Conservation (phyloP, 2,329 filamentous ascomycete genomes). For the Ophioceras dolichostomum region DNA sequence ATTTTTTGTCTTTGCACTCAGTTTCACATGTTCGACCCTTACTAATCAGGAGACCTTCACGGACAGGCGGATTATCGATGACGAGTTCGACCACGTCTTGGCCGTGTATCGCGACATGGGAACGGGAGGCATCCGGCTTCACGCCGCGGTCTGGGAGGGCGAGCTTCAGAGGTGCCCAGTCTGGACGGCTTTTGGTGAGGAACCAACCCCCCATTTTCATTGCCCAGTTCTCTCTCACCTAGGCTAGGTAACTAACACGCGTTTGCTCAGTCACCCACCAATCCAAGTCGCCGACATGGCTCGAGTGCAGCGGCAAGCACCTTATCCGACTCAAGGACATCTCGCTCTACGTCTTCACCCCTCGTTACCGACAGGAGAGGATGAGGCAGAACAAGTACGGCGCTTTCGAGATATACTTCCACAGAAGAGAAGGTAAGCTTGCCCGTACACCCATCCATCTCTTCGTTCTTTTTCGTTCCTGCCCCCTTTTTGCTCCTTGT, state of each 20-base stretch:
- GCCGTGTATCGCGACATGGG: slow-evolving; percentile 38
- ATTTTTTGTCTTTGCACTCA: too few relatives aligned
- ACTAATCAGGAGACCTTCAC: too few relatives aligned
- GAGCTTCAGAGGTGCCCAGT: slow-evolving; percentile 41
- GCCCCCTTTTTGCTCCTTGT: too few relatives aligned
- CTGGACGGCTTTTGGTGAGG: slow-evolving; percentile 51
- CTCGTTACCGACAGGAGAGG: slow-evolving; percentile 38
- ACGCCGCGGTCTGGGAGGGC: slow-evolving; percentile 43
- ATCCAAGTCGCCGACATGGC: slow-evolving; percentile 33
- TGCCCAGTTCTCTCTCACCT: neutral
- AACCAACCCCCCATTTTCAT: neutral
- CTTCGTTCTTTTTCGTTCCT: too few relatives aligned
- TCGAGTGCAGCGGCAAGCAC: slow-evolving; percentile 32
- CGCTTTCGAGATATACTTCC: slow-evolving; percentile 39
- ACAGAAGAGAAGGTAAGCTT: neutral
- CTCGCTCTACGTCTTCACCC: slow-evolving; percentile 46
- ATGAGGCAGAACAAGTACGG: slow-evolving; percentile 35
- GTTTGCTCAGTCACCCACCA: slow-evolving; percentile 36
- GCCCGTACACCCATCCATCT: too few relatives aligned
- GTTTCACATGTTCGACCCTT: too few relatives aligned
- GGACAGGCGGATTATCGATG: slow-evolving; percentile 45
- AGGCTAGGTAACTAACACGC: neutral
- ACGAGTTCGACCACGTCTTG: slow-evolving; percentile 38
- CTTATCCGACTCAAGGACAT: slow-evolving; percentile 40
- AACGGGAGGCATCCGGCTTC: slow-evolving; percentile 37